phyloP scores from a whole-genome alignment of 176 grass and related monocot genomes.

The Elaeis guineensis region DNA sequence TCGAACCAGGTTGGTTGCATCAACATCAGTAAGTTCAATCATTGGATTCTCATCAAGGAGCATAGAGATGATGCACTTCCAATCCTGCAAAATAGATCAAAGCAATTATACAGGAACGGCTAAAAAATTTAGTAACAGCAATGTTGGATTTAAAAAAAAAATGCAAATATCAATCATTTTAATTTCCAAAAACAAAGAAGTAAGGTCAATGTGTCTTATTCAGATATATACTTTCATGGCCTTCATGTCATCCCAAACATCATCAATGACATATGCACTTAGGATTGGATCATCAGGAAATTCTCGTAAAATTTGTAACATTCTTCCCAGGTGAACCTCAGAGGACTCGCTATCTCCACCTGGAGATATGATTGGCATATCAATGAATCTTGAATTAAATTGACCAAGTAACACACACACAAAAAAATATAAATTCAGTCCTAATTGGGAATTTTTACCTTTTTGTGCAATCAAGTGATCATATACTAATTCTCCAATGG shows the following conservation, averaged over 20 bases:
- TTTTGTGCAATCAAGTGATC: constrained; percentile 95
- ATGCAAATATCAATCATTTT: too few species aligned
- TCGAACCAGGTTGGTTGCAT: constrained; percentile 84
- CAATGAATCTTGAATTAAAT: too few species aligned
- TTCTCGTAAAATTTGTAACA: constrained; percentile 91
- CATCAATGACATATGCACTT: constrained; percentile 96
- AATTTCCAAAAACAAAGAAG: constrained; percentile 3
- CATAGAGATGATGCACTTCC: constrained; percentile 88
- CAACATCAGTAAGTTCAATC: constrained; percentile 71
- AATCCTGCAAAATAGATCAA: constrained; percentile 51
- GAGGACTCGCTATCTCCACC: constrained; percentile 72
- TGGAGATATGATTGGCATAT: constrained; percentile 14
- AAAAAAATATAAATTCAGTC: constrained; percentile 21
- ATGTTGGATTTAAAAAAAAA: too few species aligned
- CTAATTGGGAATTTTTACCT: constrained; percentile 70
- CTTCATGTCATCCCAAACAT: constrained; percentile 99
- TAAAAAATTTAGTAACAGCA: too few species aligned
- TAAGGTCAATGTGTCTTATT: constrained; percentile 7
- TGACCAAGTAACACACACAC: too few species aligned
- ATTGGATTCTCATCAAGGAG: constrained; percentile 78
- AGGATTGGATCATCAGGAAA: constrained; percentile 91
- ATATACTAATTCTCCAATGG: constrained; percentile 97
- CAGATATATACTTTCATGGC: constrained; percentile 68
- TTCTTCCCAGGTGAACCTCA: constrained; percentile 81
- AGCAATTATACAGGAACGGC: too few species aligned